Evolutionary conservation across 2,329 filamentous ascomycete genomes (phyloP).

Genomic region (Lanzia echinophila): DNA sequence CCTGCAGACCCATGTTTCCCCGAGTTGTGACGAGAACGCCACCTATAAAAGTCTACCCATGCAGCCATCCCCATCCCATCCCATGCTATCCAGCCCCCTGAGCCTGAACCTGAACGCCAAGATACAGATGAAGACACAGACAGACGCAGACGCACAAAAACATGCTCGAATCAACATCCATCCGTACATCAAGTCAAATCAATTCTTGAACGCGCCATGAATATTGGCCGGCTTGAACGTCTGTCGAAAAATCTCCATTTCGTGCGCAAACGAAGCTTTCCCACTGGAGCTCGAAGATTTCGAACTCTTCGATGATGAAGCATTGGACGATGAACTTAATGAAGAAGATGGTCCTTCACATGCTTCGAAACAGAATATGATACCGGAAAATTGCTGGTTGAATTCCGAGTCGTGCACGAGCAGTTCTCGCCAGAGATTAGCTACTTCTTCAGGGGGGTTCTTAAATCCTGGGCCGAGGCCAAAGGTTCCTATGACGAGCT

Average conservation of each 20-base stretch:
- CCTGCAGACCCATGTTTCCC: no score
- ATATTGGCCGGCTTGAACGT: slow-evolving; percentile 10
- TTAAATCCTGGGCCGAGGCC: slow-evolving; percentile 56
- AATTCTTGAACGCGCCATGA: slow-evolving; percentile 9
- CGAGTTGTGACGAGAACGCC: background rate
- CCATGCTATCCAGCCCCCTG: background rate
- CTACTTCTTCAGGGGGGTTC: slow-evolving; percentile 59
- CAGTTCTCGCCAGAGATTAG: slow-evolving; percentile 59
- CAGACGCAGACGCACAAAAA: no score
- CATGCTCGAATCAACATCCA: background rate
- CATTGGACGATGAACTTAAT: slow-evolving; percentile 25
- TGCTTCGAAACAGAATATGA: slow-evolving; percentile 60
- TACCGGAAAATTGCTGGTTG: slow-evolving; percentile 52
- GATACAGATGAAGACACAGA: background rate
- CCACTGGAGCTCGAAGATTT: slow-evolving; percentile 3
- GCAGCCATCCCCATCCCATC: background rate
- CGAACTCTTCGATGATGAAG: slow-evolving; percentile 15
- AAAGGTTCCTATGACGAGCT: slow-evolving; percentile 58
- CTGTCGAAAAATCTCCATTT: slow-evolving; percentile 9
- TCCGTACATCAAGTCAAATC: background rate
- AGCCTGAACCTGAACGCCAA: background rate
- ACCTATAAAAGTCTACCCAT: background rate
- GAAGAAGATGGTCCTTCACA: slow-evolving; percentile 41
- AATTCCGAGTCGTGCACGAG: slow-evolving; percentile 57
- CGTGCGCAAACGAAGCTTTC: slow-evolving; percentile 2